Evolutionary conservation across 371 early-diverging fungal genomes (phyloP), one percentile per base, ranked within the genome.

Genomic region (Mucor irregularis): DNA sequence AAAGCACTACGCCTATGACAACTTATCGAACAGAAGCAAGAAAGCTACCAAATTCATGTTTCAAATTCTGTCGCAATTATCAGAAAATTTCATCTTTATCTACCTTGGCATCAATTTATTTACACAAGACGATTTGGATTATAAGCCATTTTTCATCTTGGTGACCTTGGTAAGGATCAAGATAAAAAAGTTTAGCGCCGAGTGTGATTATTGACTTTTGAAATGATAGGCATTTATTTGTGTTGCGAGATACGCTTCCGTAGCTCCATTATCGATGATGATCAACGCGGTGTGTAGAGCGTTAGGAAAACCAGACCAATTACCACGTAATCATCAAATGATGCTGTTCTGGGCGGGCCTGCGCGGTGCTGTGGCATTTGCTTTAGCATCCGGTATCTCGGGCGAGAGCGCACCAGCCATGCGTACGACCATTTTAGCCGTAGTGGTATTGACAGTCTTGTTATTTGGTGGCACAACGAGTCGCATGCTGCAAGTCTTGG

Each of bases 261-360:
- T 91, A 0, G 88, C 93, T 42, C 95, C 95, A 1, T 62, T 95
- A 6, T 89, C 93, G 6, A 72, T 76, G 14, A 45, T 92, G 29
- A 86, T 95, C 62, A 97, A 96, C 70, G 62, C 73, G 26, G 65
- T 85, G 1, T 81, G 83, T 19, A 71, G 80, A n/a, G 74, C 78
- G 22, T 62, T 82, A 10, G 78, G 85, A 19, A 76, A 78, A 51
- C 80, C 83, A 0, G 71, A 69, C 13, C 80, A 84, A 29, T 64
- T 96, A 21, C 90, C 95, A n/a, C 72, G 81, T 26, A 84, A 87
- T 24, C 92, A 96, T 65, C 96, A 95, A 60, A 76, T 91, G 21
- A 94, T 97, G 93, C 68, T 97, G 6, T 95, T 94, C 72, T 96
- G 94, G 93, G 89, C 95, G 10, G 96, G 96, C 1, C 77, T 97